Evolutionary conservation across 108 stramenopile genomes (phyloP), one percentile per base, ranked within the genome.

Genomic region (Stephanodiscus minutulus): DNA sequence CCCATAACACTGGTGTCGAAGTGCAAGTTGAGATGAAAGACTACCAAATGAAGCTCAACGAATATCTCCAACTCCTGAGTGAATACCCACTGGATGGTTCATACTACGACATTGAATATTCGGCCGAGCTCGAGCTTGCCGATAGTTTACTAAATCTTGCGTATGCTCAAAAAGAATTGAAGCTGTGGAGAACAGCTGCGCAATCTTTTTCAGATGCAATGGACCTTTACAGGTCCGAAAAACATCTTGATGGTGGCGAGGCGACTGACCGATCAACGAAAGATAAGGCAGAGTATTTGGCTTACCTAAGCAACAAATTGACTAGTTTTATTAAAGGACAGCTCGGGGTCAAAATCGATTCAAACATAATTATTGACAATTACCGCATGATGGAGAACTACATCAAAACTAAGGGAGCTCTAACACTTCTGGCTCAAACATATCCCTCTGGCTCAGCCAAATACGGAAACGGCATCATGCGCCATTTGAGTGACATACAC

Each of bases 21-120:
- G 62, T 46, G 28, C 39, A 47, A 15, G 62, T 17, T 11, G 28
- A 44, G n/a, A 18, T 63, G 24, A 22, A 46, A n/a, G n/a, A 18
- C 8, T 63, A 63, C 31, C 43, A 63, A 63, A 63, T n/a, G 44
- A 63, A 47, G 62, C 62, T 63, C 15, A 47, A 44, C 27, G 62
- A 63, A 25, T 28, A 28, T 0, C 15, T 63, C 46, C 44, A 46
- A 63, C 21, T 20, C 1, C 58, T 37, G 37, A 33, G 37, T 37
- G 58, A 59, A 22, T 18, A 11, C 22, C 44, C 44, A 36, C 8
- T 25, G 21, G 43, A 44, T 44, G 43, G 43, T 44, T 44, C 43
- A 0, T 63, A 63, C 44, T 24, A 27, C 0, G 43, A 63, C 1
- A 44, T 44, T 44, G 43, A 44, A 13, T 44, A 44, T 44, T 44